phyloP scores from a whole-genome alignment of 768 basidiomycete genomes.

The Galerina sulciceps region DNA sequence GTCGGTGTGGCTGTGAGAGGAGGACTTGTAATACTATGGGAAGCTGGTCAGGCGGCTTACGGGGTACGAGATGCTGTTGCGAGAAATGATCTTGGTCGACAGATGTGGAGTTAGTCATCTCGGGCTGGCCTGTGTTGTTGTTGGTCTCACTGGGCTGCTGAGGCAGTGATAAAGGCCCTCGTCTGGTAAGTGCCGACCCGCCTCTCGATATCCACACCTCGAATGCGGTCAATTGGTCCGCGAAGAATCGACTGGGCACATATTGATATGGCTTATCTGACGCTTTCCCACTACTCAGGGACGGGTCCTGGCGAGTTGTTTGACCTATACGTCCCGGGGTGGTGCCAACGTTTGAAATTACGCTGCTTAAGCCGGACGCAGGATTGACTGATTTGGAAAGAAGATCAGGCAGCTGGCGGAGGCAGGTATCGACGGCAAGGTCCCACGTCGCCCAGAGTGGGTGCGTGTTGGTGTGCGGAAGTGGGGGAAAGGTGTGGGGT shows the following conservation, averaged over 20 bases:
- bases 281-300: conserved; percentile 21
- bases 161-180: conserved; percentile 77
- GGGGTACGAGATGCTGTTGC: conserved; percentile 67
- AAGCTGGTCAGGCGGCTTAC: conserved; percentile 95
- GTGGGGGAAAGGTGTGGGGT: conserved; percentile 88
- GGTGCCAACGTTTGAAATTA: conserved; percentile 28
- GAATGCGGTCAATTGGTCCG: conserved; percentile 95
- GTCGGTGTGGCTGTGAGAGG: conserved; percentile 93
- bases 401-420: conserved; percentile 91
- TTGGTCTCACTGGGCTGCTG: conserved; percentile 18
- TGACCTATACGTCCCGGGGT: conserved; percentile 47
- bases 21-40: conserved; percentile 98
- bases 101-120: background rate
- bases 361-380: background rate
- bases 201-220: conserved; percentile 98
- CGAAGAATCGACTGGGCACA: conserved; percentile 88
- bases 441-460: conserved; percentile 98
- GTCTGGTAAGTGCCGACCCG: conserved; percentile 79
- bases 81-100: conserved; percentile 20
- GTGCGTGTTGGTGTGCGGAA: conserved; percentile 97
- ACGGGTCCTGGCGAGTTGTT: conserved; percentile 26
- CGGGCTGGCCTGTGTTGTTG: background rate
- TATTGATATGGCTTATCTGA: conserved; percentile 68
- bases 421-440: conserved; percentile 91
- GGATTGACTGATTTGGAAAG: conserved; percentile 44